Evolutionary conservation across 768 basidiomycete genomes (phyloP).

Genomic region (Candolleomyces aberdarensis): DNA sequence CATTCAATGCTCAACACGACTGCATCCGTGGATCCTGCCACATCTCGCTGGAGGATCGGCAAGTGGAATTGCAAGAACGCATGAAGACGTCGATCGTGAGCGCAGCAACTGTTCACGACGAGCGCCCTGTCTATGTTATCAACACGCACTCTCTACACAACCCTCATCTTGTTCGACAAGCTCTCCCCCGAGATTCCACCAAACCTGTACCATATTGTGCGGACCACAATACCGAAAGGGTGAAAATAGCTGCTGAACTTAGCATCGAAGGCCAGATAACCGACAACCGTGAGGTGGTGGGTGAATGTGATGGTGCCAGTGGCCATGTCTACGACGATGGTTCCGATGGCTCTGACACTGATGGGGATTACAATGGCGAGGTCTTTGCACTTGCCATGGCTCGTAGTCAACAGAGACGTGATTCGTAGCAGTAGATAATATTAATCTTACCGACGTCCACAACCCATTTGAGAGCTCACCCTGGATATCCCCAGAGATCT

Average conservation of each 20-base stretch:
- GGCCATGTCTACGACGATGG: constrained; percentile 8
- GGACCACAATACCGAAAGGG: neutral
- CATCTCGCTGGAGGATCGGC: no score
- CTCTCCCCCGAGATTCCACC: constrained; percentile 19
- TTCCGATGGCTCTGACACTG: neutral
- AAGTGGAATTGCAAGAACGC: constrained; percentile 11
- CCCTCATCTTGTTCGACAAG: constrained; percentile 20
- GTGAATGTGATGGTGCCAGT: no score
- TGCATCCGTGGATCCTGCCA: neutral
- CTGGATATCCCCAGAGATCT: no score
- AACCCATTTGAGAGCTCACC: no score
- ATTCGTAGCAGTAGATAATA: no score
- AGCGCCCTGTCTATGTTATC: constrained; percentile 15
- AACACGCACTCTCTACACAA: constrained; percentile 31
- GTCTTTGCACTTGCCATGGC: no score
- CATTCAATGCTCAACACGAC: neutral
- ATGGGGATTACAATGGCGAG: no score
- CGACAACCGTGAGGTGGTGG: constrained; percentile 7
- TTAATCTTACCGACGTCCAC: no score
- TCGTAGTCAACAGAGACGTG: no score
- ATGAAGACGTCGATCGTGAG: neutral
- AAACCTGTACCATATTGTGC: constrained; percentile 10
- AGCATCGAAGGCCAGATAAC: constrained; percentile 13
- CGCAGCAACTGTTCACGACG: constrained; percentile 12
- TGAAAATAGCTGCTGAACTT: constrained; percentile 6